These are phyloP conservation scores for Diospyros kaki DNA, from an alignment of 148 eudicot species.

Conservation along the genomic window DNA sequence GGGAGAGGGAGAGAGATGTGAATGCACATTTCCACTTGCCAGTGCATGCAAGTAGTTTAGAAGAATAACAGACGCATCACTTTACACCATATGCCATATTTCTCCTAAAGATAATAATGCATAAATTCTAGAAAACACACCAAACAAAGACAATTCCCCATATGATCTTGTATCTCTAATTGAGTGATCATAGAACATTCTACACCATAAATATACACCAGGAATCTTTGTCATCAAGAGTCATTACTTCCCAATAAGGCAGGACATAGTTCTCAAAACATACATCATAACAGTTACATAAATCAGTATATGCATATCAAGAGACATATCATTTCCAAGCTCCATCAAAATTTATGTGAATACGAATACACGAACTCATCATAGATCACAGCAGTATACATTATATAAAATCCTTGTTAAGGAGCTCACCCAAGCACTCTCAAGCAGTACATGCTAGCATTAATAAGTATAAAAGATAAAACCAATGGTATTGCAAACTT, in stretches of 20 bases:
- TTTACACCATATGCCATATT: background rate
- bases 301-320: background rate
- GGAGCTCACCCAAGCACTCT: background rate
- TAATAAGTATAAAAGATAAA: background rate
- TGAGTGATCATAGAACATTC: background rate
- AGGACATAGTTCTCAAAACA: background rate
- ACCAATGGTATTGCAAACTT: background rate
- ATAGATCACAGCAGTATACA: background rate
- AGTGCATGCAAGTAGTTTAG: background rate
- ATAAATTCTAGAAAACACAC: background rate
- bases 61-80: background rate
- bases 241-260: background rate
- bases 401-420: background rate
- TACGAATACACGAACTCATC: background rate
- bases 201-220: background rate
- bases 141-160: background rate
- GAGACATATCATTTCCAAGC: background rate
- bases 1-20: constrained; percentile 1
- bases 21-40: background rate
- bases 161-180: background rate
- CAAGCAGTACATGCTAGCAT: background rate
- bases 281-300: background rate
- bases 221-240: too few species aligned
- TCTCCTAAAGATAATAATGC: background rate
- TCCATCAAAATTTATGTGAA: background rate